phyloP scores from a whole-genome alignment of 1,139 yeast species.

The Blastobotrys capitulatus region DNA sequence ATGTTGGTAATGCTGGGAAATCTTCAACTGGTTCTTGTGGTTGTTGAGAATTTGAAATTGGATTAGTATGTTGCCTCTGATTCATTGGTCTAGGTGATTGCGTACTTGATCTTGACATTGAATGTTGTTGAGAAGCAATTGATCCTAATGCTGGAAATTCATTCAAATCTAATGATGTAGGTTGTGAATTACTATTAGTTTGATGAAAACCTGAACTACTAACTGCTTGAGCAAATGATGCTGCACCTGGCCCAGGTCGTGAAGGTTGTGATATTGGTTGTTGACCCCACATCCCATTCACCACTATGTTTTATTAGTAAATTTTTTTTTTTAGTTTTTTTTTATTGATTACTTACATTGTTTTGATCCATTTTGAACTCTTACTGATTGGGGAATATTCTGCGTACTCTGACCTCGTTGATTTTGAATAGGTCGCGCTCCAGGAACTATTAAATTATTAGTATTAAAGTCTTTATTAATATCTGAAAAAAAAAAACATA shows the following conservation, averaged over 20 bases:
- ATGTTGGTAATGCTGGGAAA: slow-evolving; percentile 5
- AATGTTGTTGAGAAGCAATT: slow-evolving; percentile 1
- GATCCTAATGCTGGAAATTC: slow-evolving; percentile 29
- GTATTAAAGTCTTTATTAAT: not conserved
- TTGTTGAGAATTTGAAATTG: not conserved
- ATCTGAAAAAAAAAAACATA: not conserved
- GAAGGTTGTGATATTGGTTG: slow-evolving; percentile 8
- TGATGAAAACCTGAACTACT: slow-evolving; percentile 8
- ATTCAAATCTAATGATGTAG: slow-evolving; percentile 22
- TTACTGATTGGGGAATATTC: not conserved
- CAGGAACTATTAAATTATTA: not conserved
- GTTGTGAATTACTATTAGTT: slow-evolving; percentile 3
- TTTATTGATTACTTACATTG: slow-evolving; percentile 1
- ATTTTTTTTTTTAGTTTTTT: not conserved
- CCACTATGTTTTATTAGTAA: not conserved
- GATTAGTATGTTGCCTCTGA: not conserved
- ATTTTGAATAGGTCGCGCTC: slow-evolving; percentile 5
- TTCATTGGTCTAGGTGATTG: slow-evolving; percentile 7
- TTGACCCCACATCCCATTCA: slow-evolving; percentile 14
- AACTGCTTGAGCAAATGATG: slow-evolving; percentile 21
- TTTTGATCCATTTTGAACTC: slow-evolving; percentile 1
- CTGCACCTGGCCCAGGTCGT: slow-evolving; percentile 12
- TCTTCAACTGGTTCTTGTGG: slow-evolving; percentile 1
- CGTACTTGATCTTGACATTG: slow-evolving; percentile 2
- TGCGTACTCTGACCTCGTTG: not conserved